Evolutionary conservation across 345 rosid genomes (phyloP), one percentile per base, ranked within the genome.

Genomic region (Microcos paniculata): DNA sequence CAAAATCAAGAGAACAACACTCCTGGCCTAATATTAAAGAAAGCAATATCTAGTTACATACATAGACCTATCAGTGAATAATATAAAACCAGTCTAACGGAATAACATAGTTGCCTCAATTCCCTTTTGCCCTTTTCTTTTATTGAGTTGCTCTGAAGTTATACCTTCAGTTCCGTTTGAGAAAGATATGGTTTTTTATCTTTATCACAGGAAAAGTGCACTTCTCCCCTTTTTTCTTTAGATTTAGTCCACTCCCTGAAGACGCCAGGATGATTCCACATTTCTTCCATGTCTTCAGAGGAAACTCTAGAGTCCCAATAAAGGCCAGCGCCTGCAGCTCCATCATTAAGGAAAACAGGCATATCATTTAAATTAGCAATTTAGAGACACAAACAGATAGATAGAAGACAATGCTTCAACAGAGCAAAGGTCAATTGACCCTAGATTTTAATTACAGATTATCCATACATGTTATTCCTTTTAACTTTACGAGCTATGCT

Each of bases 231-330:
- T 76, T 66, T 88, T 82, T 91, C 93, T 83, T 88, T 85, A 38
- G 96, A 90, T 79, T 85, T 90, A 40, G 80, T 82, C 99, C 99
- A 95, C 73, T 93, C 98, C 80, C 85, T 90, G 77, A 77, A 59
- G 68, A 95, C 87, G 28, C 84, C 93, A 59, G 86, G 82, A 81
- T 85, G 84, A 82, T 51, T 87, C 98, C 97, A 91, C 99, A 95
- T 82, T 78, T 88, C 82, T 80, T 80, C 88, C 97, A 95, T 89
- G 76, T 95, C 99, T 84, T 93, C 97, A 33, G 91, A 84, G 65
- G 97, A 88, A 74, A 84, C 82, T 86, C 84, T 87, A 40, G 84
- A 76, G 75, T 89, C 96, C 99, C 98, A 95, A 77, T 80, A 81
- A 31, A 79, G 78, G 82, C 74, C 79, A 56, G 81, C 65, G 63